Evolutionary conservation across 2,329 filamentous ascomycete genomes (phyloP).

Genomic region (Phoma sp.): DNA sequence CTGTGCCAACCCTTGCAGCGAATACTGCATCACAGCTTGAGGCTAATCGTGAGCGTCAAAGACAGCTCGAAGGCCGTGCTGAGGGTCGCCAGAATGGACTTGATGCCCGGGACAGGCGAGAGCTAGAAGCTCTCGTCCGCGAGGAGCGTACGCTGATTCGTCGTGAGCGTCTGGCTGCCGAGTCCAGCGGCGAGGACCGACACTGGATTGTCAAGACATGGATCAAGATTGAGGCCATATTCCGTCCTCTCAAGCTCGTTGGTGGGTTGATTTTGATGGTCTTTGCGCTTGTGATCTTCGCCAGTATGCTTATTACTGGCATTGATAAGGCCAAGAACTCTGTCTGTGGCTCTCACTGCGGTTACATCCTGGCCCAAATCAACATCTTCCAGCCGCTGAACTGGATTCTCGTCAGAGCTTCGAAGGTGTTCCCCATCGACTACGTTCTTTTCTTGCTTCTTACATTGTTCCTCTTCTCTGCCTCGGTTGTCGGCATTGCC

Average conservation of each 20-base stretch:
- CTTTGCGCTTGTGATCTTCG: slow-evolving; percentile 77
- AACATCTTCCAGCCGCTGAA: slow-evolving; percentile 96
- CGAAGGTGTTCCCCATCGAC: slow-evolving; percentile 87
- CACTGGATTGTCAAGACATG: slow-evolving; percentile 75
- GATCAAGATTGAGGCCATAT: slow-evolving; percentile 79
- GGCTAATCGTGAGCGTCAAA: slow-evolving; percentile 87
- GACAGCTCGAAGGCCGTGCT: slow-evolving; percentile 86
- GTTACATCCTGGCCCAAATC: slow-evolving; percentile 86
- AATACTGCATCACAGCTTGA: slow-evolving; percentile 81
- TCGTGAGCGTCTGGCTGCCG: slow-evolving; percentile 83
- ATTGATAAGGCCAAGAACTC: slow-evolving; percentile 98
- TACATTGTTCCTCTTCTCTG: slow-evolving; percentile 85
- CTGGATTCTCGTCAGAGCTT: slow-evolving; percentile 81
- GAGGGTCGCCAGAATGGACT: slow-evolving; percentile 75
- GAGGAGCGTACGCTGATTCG: slow-evolving; percentile 93
- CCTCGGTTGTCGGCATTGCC: slow-evolving; percentile 85
- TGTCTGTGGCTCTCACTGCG: slow-evolving; percentile 85
- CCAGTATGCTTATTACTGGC: slow-evolving; percentile 91
- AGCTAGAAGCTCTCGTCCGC: slow-evolving; percentile 83
- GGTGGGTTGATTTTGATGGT: slow-evolving; percentile 80
- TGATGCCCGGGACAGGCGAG: slow-evolving; percentile 83
- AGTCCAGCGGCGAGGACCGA: slow-evolving; percentile 78
- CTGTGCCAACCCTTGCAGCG: slow-evolving; percentile 77
- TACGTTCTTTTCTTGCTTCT: slow-evolving; percentile 88
- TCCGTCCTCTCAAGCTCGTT: slow-evolving; percentile 87